Evolutionary conservation across 441 rosid species (phyloP), one percentile per base, ranked within the genome.

Genomic region (Hypseocharis bilobata): DNA sequence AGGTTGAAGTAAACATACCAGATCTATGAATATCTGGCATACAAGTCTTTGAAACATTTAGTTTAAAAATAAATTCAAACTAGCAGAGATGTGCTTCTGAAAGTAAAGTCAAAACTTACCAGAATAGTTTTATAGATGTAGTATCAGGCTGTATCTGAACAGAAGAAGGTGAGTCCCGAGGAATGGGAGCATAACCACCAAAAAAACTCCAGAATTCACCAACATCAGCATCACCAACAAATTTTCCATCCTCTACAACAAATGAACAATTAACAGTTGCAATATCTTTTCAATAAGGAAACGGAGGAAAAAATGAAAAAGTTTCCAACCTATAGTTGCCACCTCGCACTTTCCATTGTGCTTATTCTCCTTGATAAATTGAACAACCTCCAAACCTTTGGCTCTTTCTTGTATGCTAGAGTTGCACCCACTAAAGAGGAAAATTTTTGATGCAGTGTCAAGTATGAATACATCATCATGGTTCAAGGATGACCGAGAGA

Each of bases 191-290:
- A 76, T 83, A 92, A 52, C 98, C 96, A 69, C 98, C 98, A 81
- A 92, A 92, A 47, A 92, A 84, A 74, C 90, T 84, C 98, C 98
- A 92, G 72, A 88, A 89, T 67, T 92, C 98, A 69, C 98, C 98
- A 58, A 82, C 87, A 16, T 89, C 96, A 67, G 93, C 65, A 85
- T 92, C 96, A 60, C 89, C 96, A 72, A 88, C 89, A 72, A 92
- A 79, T 84, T 81, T 89, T 42, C 96, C 98, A 73, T 92, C 98
- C 89, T 92, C 98, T 92, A 81, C 74, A 78, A 55, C 70, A 73
- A 61, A 4, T 64, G 32, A 70, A 44, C 57, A 66, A 42, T 69
- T 74, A 63, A 63, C 58, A 69, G 66, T 25, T n/a, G 62, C 62
- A 62, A 60, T 62, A 55, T 28, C 42, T 32, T 65, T 27, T 26